Evolutionary conservation across 2,329 filamentous ascomycete species (phyloP), one percentile per base, ranked within the genome.

Genomic region (Beauveria medogensis): DNA sequence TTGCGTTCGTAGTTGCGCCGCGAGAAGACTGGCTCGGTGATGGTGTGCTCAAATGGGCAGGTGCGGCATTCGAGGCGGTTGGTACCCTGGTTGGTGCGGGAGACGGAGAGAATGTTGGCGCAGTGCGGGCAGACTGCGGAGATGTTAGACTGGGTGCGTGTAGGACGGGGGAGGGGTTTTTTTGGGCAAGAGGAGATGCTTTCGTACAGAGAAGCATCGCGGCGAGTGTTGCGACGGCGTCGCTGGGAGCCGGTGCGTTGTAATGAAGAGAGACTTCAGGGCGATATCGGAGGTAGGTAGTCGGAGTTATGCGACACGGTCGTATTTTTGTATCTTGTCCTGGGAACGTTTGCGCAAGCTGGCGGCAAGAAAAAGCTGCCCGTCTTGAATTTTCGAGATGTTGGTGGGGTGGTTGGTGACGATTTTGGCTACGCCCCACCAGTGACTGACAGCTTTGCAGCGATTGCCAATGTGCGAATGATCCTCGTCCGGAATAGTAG

Each of bases 61-160:
- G 92, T 96, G 62, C 91, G 90, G 78, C 94, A 99, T 76, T 96
- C 91, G 75, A 97, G 91, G 62, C 92, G 88, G 79, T 97, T 97
- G 69, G 76, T 77, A 62, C 81, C 79, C 55, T 76, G 78, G 65
- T 77, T 79, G 65, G 80, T 80, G 55, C 78, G 72, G 63, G 85
- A 86, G 69, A 93, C 87, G 69, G 88, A 91, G 70, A 94, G 85
- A 74, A 91, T 86, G 78, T 93, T 94, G 74, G 86, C 86, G 80
- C 90, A 94, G 72, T 85, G 84, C 55, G 90, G 90, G 74, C 90
- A 94, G 83, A 93, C 89, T 89, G 67, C 40, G 14, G 20, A 18
- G 2, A n/a, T 59, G 50, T 56, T 52, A 57, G 55, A 48, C 10
- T 18, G 6, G 41, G 26, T 3, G 26, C 46, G 46, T 14, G n/a